Base-by-base conservation (phyloP, 345 rosid species). In the Linum lewisii region DNA sequence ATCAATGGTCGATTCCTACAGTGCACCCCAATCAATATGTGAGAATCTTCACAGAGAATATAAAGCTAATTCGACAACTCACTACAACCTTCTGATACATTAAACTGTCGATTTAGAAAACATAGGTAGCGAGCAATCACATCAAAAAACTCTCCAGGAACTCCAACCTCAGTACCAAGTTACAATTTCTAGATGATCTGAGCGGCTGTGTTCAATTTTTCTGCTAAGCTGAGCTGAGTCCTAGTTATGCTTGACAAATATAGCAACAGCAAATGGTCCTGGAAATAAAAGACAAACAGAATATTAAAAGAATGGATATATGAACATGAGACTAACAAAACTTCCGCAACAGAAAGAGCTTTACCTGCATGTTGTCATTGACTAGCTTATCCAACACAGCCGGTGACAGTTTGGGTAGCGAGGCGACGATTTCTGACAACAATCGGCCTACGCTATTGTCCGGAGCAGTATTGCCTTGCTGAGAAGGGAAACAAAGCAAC, bases 151-250 rank as follows among this genome's bases (percentile, higher is more conserved):
- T n/a, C 5, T 24, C 25, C 25, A 13, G 56, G 15, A 52, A 6
- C 21, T 21, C 6, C 15, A 24, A 21, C 56, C 24, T 24, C 23
- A 21, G 56, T 15, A 9, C 8, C 1, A 29, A 29, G 34, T 29
- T 29, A 29, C 7, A 29, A 1, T 20, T 4, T 20, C 69, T 76
- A 86, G 58, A 79, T 79, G 73, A 86, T 69, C 75, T 93, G 97
- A 20, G 97, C 95, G 21, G 99, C 95, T 1, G 92, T 87, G 77
- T 93, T 93, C 75, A 89, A 75, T 79, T 82, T 93, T 53, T 93
- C 95, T 3, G 95, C 99, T 66, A 89, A 63, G 74, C 90, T 78
- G 64, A 89, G 82, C 69, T 87, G 99, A 65, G 99, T 93, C 75
- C 97, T 87, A 10, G 87, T 80, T 75, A 93, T 81, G 85, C 95